These are phyloP conservation scores for Lachnellula hyalina DNA, from an alignment of 2,329 filamentous ascomycete genomes.

Conservation along the genomic window DNA sequence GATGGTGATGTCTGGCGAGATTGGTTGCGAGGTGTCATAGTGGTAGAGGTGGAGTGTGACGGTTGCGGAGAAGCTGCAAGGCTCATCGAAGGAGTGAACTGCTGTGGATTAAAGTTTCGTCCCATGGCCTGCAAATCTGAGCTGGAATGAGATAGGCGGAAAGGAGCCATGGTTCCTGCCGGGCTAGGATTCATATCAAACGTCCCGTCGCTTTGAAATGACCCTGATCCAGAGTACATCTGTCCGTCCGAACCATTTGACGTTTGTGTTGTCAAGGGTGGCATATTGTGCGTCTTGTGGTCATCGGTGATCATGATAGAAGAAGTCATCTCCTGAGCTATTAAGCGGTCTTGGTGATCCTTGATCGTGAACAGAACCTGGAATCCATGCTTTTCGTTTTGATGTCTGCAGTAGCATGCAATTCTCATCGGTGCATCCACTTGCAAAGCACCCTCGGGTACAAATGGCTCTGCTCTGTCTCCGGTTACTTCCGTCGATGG, in stretches of 20 bases:
- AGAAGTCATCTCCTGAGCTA: conserved; percentile 79
- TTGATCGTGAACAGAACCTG: conserved; percentile 92
- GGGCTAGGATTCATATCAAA: conserved; percentile 24
- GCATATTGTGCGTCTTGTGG: conserved; percentile 73
- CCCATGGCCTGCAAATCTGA: conserved; percentile 58
- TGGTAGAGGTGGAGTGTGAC: conserved; percentile 37
- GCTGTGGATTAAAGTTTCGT: conserved; percentile 38
- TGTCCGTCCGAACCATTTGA: conserved; percentile 30
- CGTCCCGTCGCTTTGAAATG: conserved; percentile 33
- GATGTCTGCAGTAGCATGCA: conserved; percentile 93
- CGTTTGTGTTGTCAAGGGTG: conserved; percentile 30
- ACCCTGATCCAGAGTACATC: conserved; percentile 36
- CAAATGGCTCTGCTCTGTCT: conserved; percentile 41
- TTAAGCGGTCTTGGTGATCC: conserved; percentile 66
- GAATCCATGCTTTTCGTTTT: conserved; percentile 89
- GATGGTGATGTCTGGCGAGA: conserved; percentile 72
- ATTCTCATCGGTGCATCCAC: conserved; percentile 91
- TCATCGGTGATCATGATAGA: conserved; percentile 98
- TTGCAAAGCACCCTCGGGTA: conserved; percentile 59
- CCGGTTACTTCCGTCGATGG: conserved; percentile 41
- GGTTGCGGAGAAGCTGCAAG: conserved; percentile 32
- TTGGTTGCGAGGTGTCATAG: conserved; percentile 53
- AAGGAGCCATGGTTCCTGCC: conserved; percentile 37
- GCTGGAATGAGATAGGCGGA: conserved; percentile 54
- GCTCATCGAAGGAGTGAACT: conserved; percentile 23